phyloP scores from a whole-genome alignment of 1,139 yeast species.

The Hyphopichia fennica region DNA sequence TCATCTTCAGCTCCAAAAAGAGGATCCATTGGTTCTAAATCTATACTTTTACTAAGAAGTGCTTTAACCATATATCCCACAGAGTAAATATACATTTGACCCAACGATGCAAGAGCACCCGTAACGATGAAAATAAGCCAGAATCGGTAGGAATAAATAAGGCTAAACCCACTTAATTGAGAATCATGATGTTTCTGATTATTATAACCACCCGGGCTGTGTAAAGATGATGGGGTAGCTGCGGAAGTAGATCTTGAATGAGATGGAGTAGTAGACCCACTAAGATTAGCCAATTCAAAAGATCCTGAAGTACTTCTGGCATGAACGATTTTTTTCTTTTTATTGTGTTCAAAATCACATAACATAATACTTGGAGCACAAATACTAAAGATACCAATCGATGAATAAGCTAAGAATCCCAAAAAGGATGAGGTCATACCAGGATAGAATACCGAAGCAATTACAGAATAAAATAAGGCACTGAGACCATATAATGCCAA shows the following conservation, averaged over 20 bases:
- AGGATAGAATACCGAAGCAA: conserved; percentile 48
- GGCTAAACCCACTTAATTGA: conserved; percentile 15
- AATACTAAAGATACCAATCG: conserved; percentile 34
- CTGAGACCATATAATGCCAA: conserved; percentile 59
- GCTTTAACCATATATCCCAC: conserved; percentile 63
- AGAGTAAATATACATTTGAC: conserved; percentile 64
- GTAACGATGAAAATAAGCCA: conserved; percentile 50
- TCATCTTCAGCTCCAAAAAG: conserved; percentile 10
- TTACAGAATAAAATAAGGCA: conserved; percentile 54
- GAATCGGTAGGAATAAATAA: conserved; percentile 37
- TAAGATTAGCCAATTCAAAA: conserved; percentile 14
- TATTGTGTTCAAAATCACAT: conserved; percentile 40
- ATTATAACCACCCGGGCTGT: neutral
- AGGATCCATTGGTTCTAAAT: conserved; percentile 8
- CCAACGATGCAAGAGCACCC: conserved; percentile 55
- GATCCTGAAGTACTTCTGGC: conserved; percentile 7
- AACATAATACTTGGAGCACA: conserved; percentile 50
- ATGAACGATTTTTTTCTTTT: conserved; percentile 9
- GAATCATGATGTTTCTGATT: neutral
- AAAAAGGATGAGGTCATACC: conserved; percentile 53
- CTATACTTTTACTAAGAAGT: conserved; percentile 28
- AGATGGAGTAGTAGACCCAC: neutral
- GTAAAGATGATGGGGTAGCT: neutral
- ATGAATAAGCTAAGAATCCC: conserved; percentile 45
- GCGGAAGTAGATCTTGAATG: neutral